A percentile compares a stretch with the other conserved stretches of the same genome.
phyloP scores from a whole-genome alignment of 1,139 yeast genomes.

The Magnusiomyces suaveolens region DNA sequence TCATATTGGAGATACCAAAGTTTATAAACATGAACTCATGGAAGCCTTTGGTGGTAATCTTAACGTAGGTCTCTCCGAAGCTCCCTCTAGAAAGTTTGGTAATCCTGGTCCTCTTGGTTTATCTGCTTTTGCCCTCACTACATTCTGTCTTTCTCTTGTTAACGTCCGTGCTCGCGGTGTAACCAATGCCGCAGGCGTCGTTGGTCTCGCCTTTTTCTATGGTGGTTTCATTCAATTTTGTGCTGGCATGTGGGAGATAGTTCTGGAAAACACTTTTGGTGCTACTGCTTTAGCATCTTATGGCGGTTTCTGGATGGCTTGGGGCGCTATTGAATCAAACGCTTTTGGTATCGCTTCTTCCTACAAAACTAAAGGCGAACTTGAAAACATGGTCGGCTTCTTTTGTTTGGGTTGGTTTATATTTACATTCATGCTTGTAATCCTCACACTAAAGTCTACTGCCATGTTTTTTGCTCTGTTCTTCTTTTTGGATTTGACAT shows the following conservation, averaged over 20 bases:
- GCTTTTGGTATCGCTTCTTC: conserved; percentile 65
- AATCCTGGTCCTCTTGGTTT: conserved; percentile 85
- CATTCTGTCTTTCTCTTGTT: conserved; percentile 63
- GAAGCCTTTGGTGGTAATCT: conserved; percentile 62
- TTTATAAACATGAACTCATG: conserved; percentile 47
- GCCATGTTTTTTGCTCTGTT: conserved; percentile 64
- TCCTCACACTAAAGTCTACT: conserved; percentile 73
- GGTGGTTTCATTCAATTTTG: conserved; percentile 69
- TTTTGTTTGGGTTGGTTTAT: conserved; percentile 69
- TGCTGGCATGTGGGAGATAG: conserved; percentile 71
- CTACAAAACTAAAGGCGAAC: conserved; percentile 33
- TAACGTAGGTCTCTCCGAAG: conserved; percentile 52
- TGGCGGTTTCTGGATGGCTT: conserved; percentile 83
- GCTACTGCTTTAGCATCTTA: conserved; percentile 70
- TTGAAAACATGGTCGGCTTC: conserved; percentile 59
- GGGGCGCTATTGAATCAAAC: conserved; percentile 58
- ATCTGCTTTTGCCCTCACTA: conserved; percentile 72
- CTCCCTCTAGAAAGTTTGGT: conserved; percentile 62
- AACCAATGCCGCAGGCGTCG: conserved; percentile 41
- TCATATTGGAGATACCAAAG: conserved; percentile 61
- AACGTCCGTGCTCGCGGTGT: conserved; percentile 53
- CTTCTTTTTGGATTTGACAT: conserved; percentile 54
- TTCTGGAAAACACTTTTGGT: conserved; percentile 72
- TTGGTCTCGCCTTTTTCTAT: conserved; percentile 74
- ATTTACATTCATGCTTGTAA: conserved; percentile 57